Base-by-base conservation (phyloP, 1,284 basidiomycete species). In the Phellopilus nigrolimitatus region DNA sequence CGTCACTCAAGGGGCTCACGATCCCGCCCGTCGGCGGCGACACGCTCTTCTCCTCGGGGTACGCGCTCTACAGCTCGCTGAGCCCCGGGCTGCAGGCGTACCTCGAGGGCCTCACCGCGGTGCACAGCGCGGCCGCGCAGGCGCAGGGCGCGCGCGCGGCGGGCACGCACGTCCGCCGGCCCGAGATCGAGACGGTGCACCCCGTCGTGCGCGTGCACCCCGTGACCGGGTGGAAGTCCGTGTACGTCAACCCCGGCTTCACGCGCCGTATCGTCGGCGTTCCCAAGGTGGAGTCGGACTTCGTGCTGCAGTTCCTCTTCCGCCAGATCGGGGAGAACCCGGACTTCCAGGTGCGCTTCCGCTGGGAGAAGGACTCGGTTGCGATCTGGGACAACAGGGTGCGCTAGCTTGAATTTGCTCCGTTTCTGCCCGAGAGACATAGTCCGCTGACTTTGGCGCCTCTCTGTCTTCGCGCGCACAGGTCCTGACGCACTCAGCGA, bases 201-300 rank as follows among this genome's bases (percentile, higher is more conserved):
- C 83, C 79, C 36, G 65, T 89, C 45, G 80, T 87, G 47, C 77
- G 86, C 25, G 81, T 88, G 13, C 83, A 90, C 63, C 88, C 87
- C n/a, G 78, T 75, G 1, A 91, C 88, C 0, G 86, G 87, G 7
- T 89, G 83, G 83, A 89, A 91, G 74, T 80, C 77, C 50, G 64
- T 43, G 24, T 28, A 42, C 31, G 38, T 71, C 60, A 67, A 67
- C 21, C 61, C 67, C 73, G 83, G 88, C 30, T 85, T 85, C 68
- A 83, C 79, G 3, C 75, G 79, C 42, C 75, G 78, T 51, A 85
- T 91, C 61, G 67, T 89, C 49, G 88, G 84, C 41, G 71, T 91
- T 6, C 84, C 86, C 31, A 91, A 91, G 67, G 78, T 81, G 1
- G 89, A 91, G 66, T 87, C 83, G 34, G 88, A 92, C 63, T 68